Evolutionary conservation across 768 basidiomycete species (phyloP), one percentile per base, ranked within the genome.

Genomic region (Roridomyces roridus): DNA sequence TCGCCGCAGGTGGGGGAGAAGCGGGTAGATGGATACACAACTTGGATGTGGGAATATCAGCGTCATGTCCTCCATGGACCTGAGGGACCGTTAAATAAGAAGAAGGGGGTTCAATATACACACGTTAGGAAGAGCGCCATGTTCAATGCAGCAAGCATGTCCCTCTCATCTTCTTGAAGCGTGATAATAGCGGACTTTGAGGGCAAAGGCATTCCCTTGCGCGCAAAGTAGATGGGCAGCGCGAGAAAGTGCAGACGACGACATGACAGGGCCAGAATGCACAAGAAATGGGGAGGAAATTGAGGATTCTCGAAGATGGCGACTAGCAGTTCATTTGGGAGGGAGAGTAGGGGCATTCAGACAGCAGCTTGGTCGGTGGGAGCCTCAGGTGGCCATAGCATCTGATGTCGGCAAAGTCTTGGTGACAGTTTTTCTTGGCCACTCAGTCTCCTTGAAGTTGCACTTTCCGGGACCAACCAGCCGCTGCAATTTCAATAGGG

Each of bases 171-270:
- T 10, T 41, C 9, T 12, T 21, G 21, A 18, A 62, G 51, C 14
- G 28, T 45, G 17, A 62, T 29, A 39, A 51, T 10, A 18, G 40
- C 60, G 5, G 37, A 54, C 34, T 58, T 56, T 35, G 53, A 36
- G 17, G 60, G 63, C 6, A 34, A 46, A 18, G 60, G 57, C 46
- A 65, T 52, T 8, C 52, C 52, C 21, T 20, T 26, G 42, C 60
- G 60, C 10, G 47, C n/a, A 24, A 62, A 62, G 34, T 57, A 62
- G 52, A 62, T 62, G 47, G 60, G 56, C 1, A 62, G 52, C 14
- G 60, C 60, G 25, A 62, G 12, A 15, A 50, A 50, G 36, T 62
- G 56, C 15, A 62, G 26, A 5, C 60, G 51, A 2, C 60, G 56
- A 39, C 43, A 55, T n/a, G 51, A 23, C 3, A 47, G 34, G 0